These are phyloP conservation scores for Nitzschia inconspicua DNA, from an alignment of 108 stramenopile genomes.

Conservation along the genomic window DNA sequence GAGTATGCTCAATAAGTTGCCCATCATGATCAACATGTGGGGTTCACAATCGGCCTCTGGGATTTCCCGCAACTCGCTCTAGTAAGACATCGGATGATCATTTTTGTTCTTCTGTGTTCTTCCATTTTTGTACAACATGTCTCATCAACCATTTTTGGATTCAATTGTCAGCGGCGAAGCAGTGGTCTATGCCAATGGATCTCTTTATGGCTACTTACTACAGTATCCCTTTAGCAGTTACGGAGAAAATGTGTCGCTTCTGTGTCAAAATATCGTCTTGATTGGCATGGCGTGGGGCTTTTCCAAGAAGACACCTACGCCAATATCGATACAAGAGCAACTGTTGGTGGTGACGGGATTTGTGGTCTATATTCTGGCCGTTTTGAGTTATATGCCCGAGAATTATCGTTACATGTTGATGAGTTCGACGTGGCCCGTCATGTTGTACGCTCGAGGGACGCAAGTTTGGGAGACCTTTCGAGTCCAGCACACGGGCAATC, in stretches of 20 bases:
- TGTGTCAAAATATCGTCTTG: slow-evolving; percentile 54
- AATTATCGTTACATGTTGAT: slow-evolving; percentile 53
- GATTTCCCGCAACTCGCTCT: slow-evolving; percentile 44
- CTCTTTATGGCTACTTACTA: slow-evolving; percentile 58
- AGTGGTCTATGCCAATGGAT: slow-evolving; percentile 61
- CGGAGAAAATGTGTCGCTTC: slow-evolving; percentile 70
- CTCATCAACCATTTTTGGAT: too few relatives aligned
- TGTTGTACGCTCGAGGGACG: slow-evolving; percentile 54
- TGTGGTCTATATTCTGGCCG: slow-evolving; percentile 32
- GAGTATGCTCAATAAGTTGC: slow-evolving; percentile 68
- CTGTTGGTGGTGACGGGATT: slow-evolving; percentile 25
- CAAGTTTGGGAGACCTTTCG: slow-evolving; percentile 54
- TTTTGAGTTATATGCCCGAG: slow-evolving; percentile 43
- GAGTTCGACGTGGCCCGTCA: slow-evolving; percentile 57
- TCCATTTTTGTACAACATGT: too few relatives aligned
- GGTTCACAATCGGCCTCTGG: slow-evolving; percentile 44
- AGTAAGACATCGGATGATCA: too few relatives aligned
- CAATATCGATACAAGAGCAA: slow-evolving; percentile 24
- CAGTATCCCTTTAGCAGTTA: slow-evolving; percentile 59
- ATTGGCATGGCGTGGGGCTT: slow-evolving; percentile 55
- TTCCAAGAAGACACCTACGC: slow-evolving; percentile 8
- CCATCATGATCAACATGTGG: slow-evolving; percentile 65
- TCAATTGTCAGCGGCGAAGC: too few relatives aligned
- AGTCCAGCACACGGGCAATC: slow-evolving; percentile 73
- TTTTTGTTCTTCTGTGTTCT: too few relatives aligned